phyloP scores from a whole-genome alignment of 257 asterid species.

The Eustoma russellianum region DNA sequence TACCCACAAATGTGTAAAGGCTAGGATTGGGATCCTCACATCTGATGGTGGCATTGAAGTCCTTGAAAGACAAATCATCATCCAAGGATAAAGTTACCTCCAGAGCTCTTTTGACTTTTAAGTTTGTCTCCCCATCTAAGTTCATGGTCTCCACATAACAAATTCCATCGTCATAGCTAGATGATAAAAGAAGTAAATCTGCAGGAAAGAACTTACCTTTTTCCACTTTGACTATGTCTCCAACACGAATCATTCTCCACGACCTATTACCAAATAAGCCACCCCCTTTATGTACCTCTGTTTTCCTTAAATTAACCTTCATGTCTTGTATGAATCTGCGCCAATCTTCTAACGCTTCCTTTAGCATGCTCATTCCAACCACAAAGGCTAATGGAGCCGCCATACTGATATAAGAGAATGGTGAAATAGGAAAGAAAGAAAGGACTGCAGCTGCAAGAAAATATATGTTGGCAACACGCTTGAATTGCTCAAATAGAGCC shows the following conservation, averaged over 20 bases:
- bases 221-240: constrained; percentile 81
- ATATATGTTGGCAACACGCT: constrained; percentile 93
- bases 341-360: constrained; percentile 94
- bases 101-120: constrained; percentile 76
- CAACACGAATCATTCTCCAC: constrained; percentile 90
- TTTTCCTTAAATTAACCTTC: constrained; percentile 84
- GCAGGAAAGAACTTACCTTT: constrained; percentile 90
- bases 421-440: constrained; percentile 76
- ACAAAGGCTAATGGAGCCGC: constrained; percentile 85
- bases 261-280: constrained; percentile 64
- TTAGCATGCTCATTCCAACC: constrained; percentile 98
- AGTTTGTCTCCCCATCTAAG: constrained; percentile 93
- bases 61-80: constrained; percentile 57
- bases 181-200: constrained; percentile 76
- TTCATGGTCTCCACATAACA: constrained; percentile 97
- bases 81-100: constrained; percentile 61
- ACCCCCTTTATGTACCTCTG: constrained; percentile 45
- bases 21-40: constrained; percentile 94
- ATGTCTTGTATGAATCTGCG: constrained; percentile 81
- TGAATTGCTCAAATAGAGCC: constrained; percentile 86
- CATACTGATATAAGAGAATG: constrained; percentile 75
- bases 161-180: constrained; percentile 88
- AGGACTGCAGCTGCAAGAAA: constrained; percentile 81
- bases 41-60: constrained; percentile 54
- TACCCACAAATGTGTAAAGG: constrained; percentile 84